Conservation (phyloP, 1,284 basidiomycete species). For the Tilletiaria anomala region DNA sequence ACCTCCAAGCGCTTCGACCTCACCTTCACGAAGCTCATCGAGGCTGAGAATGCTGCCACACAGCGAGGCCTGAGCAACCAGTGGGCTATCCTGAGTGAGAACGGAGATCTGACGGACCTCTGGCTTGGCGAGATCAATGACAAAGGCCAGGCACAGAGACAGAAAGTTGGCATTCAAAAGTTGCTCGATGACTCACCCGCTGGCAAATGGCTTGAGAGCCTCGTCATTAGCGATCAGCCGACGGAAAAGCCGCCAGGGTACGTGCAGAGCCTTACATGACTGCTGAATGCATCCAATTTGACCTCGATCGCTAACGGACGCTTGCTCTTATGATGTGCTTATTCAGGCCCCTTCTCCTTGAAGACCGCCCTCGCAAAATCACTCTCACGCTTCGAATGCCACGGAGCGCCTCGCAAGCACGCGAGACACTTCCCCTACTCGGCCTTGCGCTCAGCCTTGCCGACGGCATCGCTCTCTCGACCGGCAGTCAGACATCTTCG, state of each 20-base stretch:
- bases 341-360: conserved; percentile 1
- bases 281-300: too few relatives aligned
- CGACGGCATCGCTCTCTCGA: conserved; percentile 12
- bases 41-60: conserved; percentile 13
- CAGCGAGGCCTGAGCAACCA: conserved; percentile 21
- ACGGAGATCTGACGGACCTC: conserved; percentile 26
- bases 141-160: conserved; percentile 24
- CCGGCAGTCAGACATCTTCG: conserved; percentile 1
- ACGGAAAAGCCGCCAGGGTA: neutral
- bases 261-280: too few relatives aligned
- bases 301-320: too few relatives aligned
- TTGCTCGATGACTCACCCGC: conserved; percentile 14
- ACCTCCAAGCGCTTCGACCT: conserved; percentile 30
- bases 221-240: conserved; percentile 34
- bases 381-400: conserved; percentile 26
- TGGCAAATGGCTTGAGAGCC: conserved; percentile 20
- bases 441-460: conserved; percentile 25
- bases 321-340: too few relatives aligned
- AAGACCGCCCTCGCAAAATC: conserved; percentile 18
- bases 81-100: conserved; percentile 32
- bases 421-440: conserved; percentile 17
- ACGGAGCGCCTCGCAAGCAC: conserved; percentile 7
- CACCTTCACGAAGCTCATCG: conserved; percentile 26
- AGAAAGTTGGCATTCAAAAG: conserved; percentile 20
- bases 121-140: conserved; percentile 29